Base-by-base conservation (phyloP, 352 stramenopile genomes). In the Globisporangium megalacanthum region DNA sequence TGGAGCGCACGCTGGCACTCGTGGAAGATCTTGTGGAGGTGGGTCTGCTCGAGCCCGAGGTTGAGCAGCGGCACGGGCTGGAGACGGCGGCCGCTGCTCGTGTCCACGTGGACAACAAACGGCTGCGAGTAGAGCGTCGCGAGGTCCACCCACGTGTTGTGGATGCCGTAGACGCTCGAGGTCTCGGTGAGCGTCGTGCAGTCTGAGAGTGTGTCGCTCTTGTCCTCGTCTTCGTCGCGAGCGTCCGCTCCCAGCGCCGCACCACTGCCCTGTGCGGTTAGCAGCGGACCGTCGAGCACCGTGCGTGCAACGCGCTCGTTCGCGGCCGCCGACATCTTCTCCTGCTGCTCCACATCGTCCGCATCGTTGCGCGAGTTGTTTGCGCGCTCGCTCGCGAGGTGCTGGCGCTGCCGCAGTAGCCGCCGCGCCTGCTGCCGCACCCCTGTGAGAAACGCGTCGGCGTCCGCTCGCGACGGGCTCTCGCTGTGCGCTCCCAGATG, bases 71-170 rank as follows among this genome's bases (percentile, higher is more conserved):
- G 76, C 35, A 92, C 68, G 4, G 83, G 69, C 55, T 83, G 82
- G 8, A 89, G 66, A 6, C 79, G 75, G 9, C 62, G 72, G 11
- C 54, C 31, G 14, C n/a, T 44, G 41, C 58, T 52, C 15, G 45
- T 35, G 19, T 55, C 67, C 29, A 60, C 56, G 62, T 73, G 63
- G 60, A 81, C 69, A 4, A 92, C 77, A 50, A 92, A 92, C 54
- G 83, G 83, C 42, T 86, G 68, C 36, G 83, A 75, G 45, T 89
- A 88, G 13, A 92, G 72, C 62, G 84, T 75, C 25, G 79, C 83
- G 36, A 92, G 70, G 49, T 92, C 83, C 42, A 92, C 73, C 75
- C 82, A 87, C 52, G 83, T 92, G 67, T 88, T 88, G 57, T 88
- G 77, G 29, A 87, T 79, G 29, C 79, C 77, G 52, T 86, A 88